These are phyloP conservation scores for Leccinum pellstonianum DNA, from an alignment of 768 basidiomycete genomes.

Conservation along the genomic window DNA sequence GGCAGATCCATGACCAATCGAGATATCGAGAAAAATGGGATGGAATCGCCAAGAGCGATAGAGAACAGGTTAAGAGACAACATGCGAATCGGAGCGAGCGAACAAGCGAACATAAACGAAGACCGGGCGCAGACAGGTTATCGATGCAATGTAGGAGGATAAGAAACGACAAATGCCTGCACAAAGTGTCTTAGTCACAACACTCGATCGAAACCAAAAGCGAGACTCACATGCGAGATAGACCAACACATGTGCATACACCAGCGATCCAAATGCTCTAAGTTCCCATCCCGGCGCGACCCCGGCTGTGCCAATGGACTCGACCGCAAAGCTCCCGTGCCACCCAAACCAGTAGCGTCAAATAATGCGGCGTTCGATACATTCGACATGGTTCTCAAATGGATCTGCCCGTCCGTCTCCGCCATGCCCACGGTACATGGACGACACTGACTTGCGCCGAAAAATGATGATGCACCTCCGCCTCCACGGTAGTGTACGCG, in stretches of 20 bases:
- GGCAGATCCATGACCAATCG: too few relatives aligned
- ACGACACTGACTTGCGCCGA: conserved; percentile 26
- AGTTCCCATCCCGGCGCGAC: background rate
- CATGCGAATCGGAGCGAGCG: background rate
- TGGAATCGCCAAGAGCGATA: background rate
- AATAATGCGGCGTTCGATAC: conserved; percentile 22
- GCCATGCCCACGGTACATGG: conserved; percentile 13
- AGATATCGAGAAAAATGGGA: too few relatives aligned
- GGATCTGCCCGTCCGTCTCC: conserved; percentile 4
- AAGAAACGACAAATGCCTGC: background rate
- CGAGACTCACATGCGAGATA: conserved; percentile 3
- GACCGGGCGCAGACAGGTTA: background rate
- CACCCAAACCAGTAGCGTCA: conserved; percentile 24
- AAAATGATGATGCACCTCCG: conserved; percentile 12
- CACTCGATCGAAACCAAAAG: too few relatives aligned
- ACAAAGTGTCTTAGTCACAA: background rate
- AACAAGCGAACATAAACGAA: background rate
- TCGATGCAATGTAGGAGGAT: too few relatives aligned
- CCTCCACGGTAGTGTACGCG: background rate
- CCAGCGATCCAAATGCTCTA: background rate
- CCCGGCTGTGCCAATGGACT: conserved; percentile 22
- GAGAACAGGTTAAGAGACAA: background rate
- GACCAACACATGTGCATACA: background rate
- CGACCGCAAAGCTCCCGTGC: conserved; percentile 8
- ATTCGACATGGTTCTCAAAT: conserved; percentile 22